Evolutionary conservation across 2,329 filamentous ascomycete genomes (phyloP), one percentile per base, ranked within the genome.

Genomic region (Aspergillus felis): DNA sequence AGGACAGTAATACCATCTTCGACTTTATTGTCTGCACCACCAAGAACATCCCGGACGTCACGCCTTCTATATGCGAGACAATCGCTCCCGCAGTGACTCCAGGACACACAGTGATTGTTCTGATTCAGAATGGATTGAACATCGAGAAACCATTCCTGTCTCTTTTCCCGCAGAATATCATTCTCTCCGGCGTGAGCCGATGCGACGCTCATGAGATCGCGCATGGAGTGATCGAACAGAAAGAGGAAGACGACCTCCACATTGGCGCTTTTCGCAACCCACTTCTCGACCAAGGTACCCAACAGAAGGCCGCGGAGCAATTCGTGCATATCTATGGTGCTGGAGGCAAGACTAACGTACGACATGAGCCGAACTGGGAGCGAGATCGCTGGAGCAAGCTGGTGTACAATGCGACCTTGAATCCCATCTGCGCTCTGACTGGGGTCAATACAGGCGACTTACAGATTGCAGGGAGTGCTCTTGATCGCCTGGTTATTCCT

Each of bases 111-210:
- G 76, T 76, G 28, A 81, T 87, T 48, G 74, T 86, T 0, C 76
- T 87, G 6, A 72, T 84, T 4, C 85, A 87, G 60, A 87, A 87
- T 64, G 85, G 85, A 0, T 70, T 87, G n/a, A 84, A 86, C 63
- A 87, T 87, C 59, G 83, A 87, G 78, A 76, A 46, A 17, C 82
- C 83, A 0, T 65, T 87, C 22, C 65, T 82, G 22, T 57, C 67
- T 0, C 68, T 71, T 0, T 85, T 85, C 63, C 83, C 84, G 0
- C 57, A 66, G 3, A 86, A 83, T 58, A 67, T 78, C 0, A 64
- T 85, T 6, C 72, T 87, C 1, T 82, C 79, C 3, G 82, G 82
- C 3, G 76, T 86, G 8, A 79, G 77, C 2, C 71, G 81, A 52
- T 84, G 82, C 54, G 81, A 82, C 27, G 78, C 81, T 2, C 78